Conservation (phyloP, 208 protist genomes). For the Acanthamoeba lugdunensis region DNA sequence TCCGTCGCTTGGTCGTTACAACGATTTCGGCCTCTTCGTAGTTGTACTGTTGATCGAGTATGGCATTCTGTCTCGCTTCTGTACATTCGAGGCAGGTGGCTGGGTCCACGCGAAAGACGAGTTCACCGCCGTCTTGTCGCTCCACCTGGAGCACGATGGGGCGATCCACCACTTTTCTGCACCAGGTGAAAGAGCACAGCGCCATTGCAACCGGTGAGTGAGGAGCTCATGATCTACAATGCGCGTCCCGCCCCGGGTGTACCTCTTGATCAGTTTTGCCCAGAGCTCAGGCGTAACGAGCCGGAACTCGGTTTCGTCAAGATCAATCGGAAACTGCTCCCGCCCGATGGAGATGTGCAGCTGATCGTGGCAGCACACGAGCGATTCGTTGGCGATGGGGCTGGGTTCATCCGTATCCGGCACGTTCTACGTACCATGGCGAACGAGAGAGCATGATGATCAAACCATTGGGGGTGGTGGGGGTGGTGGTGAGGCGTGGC, state of each 20-base stretch:
- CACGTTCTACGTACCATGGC: not conserved
- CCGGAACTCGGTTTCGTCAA: not conserved
- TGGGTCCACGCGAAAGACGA: not conserved
- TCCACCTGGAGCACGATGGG: not conserved
- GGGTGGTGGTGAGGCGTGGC: not conserved
- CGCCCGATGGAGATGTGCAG: not conserved
- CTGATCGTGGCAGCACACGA: not conserved
- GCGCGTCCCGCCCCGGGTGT: not conserved
- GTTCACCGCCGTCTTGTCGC: not conserved
- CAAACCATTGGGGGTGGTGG: not conserved
- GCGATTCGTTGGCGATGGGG: constrained; percentile 13
- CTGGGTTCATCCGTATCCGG: not conserved
- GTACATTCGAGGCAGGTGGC: not conserved
- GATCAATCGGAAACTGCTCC: not conserved
- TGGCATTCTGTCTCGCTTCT: constrained; percentile 7
- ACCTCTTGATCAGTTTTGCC: constrained; percentile 2
- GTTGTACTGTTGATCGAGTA: constrained; percentile 36
- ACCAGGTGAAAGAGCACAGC: not conserved
- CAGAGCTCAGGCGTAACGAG: not conserved
- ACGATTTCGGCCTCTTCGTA: constrained; percentile 33
- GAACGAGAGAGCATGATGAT: not conserved
- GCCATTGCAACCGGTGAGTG: not conserved
- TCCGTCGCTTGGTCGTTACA: constrained; percentile 26
- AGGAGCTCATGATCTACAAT: not conserved
- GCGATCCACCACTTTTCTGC: not conserved